Conservation (phyloP, 192 early-diverging fungal genomes). For the Podila clonocystis region DNA sequence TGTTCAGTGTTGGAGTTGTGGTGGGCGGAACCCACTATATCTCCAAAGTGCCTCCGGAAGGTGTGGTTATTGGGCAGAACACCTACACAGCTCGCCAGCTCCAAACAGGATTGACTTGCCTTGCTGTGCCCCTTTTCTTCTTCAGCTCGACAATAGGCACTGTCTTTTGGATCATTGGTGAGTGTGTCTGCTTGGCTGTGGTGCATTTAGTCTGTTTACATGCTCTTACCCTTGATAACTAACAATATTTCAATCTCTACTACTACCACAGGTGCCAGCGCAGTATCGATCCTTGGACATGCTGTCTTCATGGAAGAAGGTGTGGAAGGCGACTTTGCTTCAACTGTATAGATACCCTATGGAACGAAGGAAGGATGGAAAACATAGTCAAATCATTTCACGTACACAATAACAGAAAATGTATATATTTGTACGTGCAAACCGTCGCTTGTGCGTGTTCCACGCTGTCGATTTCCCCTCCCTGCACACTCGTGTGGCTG, state of each 20-base stretch:
- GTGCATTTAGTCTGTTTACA: background rate
- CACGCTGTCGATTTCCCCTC: no score
- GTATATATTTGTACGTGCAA: no score
- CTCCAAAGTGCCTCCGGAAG: slow-evolving; percentile 53
- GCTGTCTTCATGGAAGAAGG: slow-evolving; percentile 62
- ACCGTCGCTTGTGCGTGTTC: no score
- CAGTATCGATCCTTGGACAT: slow-evolving; percentile 63
- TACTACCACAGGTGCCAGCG: slow-evolving; percentile 60
- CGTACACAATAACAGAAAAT: background rate
- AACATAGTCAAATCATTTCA: background rate
- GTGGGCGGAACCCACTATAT: slow-evolving; percentile 59
- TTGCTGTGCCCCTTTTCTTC: slow-evolving; percentile 61
- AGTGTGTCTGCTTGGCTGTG: slow-evolving; percentile 15
- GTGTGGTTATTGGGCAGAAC: slow-evolving; percentile 33
- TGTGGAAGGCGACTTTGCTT: slow-evolving; percentile 55
- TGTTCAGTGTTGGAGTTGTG: slow-evolving; percentile 57
- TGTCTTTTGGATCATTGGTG: slow-evolving; percentile 70
- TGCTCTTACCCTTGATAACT: background rate
- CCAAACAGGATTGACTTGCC: slow-evolving; percentile 50
- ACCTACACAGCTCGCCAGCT: slow-evolving; percentile 53
- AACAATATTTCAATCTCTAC: background rate
- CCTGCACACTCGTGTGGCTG: no score
- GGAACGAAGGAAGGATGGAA: no score
- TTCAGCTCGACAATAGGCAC: slow-evolving; percentile 64
- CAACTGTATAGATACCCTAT: slow-evolving; percentile 16